Percentiles rank a stretch among this genome's conserved stretches.
These are phyloP conservation scores for Stephania japonica DNA, from an alignment of 164 flowering plant species.

Conservation along the genomic window DNA sequence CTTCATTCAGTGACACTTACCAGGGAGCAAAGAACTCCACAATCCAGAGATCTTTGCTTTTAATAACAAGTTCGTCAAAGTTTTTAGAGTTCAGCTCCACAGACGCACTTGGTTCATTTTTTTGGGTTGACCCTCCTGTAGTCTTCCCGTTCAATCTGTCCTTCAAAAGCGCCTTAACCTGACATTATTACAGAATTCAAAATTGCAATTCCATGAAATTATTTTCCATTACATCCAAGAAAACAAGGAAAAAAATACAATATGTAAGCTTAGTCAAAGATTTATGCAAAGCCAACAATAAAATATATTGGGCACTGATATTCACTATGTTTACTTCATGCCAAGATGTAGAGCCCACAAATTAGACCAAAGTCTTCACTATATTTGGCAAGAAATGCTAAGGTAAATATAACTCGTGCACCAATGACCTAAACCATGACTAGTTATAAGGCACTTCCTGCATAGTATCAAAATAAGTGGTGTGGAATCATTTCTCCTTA, in stretches of 20 bases:
- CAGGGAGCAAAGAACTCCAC: slow-evolving; percentile 99
- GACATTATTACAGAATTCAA: slow-evolving; percentile 7
- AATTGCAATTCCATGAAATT: not conserved
- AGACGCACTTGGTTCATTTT: slow-evolving; percentile 70
- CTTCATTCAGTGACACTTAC: slow-evolving; percentile 35
- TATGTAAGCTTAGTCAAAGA: not conserved
- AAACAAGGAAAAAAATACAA: not conserved
- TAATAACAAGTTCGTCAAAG: slow-evolving; percentile 79
- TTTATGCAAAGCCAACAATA: not conserved
- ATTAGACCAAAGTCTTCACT: too few relatives aligned
- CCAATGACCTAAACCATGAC: too few relatives aligned
- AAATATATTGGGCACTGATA: not conserved
- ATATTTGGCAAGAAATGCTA: too few relatives aligned
- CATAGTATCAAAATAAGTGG: too few relatives aligned
- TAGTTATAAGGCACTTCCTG: too few relatives aligned
- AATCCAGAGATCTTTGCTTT: slow-evolving; percentile 95
- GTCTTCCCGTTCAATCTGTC: slow-evolving; percentile 77
- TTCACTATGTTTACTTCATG: not conserved
- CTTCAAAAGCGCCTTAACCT: slow-evolving; percentile 76
- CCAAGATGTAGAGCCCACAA: too few relatives aligned
- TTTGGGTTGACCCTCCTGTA: slow-evolving; percentile 63
- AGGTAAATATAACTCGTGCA: too few relatives aligned
- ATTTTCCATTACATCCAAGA: not conserved
- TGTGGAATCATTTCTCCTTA: too few relatives aligned
- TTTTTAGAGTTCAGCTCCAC: slow-evolving; percentile 66